Conservation (phyloP, 1,139 yeast genomes). For the Magnusiomyces paraingens region DNA sequence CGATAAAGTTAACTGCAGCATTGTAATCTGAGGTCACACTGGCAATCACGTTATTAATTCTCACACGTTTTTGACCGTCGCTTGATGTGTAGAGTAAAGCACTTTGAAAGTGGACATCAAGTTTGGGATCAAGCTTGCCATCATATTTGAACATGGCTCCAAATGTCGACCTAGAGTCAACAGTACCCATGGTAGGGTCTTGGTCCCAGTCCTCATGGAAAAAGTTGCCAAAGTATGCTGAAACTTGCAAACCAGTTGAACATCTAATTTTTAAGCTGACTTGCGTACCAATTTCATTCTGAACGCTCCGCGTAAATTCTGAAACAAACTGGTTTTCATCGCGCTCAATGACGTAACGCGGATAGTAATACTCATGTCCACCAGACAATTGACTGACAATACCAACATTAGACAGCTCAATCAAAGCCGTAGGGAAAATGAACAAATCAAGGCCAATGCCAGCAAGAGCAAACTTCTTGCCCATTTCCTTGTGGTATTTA, state of each 20-base stretch:
- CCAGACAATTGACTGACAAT: conserved; percentile 64
- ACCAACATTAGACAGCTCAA: conserved; percentile 72
- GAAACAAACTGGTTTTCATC: conserved; percentile 65
- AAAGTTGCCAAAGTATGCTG: conserved; percentile 64
- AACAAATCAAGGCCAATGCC: conserved; percentile 77
- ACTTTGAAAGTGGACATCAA: conserved; percentile 86
- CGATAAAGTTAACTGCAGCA: conserved; percentile 76
- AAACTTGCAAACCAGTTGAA: conserved; percentile 80
- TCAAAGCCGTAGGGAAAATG: conserved; percentile 56
- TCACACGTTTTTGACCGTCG: conserved; percentile 70
- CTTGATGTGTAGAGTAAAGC: conserved; percentile 79
- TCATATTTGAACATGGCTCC: conserved; percentile 73
- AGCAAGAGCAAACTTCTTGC: conserved; percentile 48
- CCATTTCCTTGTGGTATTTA: conserved; percentile 56
- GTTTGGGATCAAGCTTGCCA: conserved; percentile 61
- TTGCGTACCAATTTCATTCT: conserved; percentile 55
- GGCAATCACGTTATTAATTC: conserved; percentile 76
- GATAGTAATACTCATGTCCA: conserved; percentile 61
- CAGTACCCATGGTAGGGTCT: conserved; percentile 68
- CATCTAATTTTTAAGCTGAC: conserved; percentile 81
- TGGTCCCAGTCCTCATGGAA: conserved; percentile 29
- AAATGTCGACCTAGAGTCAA: conserved; percentile 59
- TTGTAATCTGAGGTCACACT: conserved; percentile 71
- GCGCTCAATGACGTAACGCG: conserved; percentile 58
- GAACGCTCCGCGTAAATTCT: conserved; percentile 40